phyloP scores from a whole-genome alignment of 371 early-diverging fungal genomes.

The Mucor sp. region DNA sequence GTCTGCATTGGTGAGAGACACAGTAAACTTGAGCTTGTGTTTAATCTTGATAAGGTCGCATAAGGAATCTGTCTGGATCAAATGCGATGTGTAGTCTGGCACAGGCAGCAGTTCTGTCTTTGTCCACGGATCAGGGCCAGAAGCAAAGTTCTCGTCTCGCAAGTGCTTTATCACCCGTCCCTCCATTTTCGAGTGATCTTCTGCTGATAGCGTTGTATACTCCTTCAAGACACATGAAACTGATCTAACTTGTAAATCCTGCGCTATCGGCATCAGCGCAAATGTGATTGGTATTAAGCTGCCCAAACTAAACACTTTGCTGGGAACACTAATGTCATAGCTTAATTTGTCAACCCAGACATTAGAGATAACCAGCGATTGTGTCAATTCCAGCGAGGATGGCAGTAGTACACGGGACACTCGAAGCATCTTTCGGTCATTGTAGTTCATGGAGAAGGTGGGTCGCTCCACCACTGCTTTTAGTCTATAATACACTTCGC shows the following conservation, averaged over 20 bases:
- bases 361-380: conserved; percentile 43
- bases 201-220: conserved; percentile 34
- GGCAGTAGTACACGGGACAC: conserved; percentile 38
- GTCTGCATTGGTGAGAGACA: conserved; percentile 46
- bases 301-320: conserved; percentile 38
- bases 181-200: conserved; percentile 37
- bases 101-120: conserved; percentile 33
- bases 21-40: conserved; percentile 48
- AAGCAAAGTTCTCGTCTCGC: conserved; percentile 35
- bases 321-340: conserved; percentile 48
- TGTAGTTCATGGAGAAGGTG: conserved; percentile 43
- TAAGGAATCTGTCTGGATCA: conserved; percentile 30
- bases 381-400: conserved; percentile 42
- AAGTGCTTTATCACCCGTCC: conserved; percentile 30
- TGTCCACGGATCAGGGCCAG: conserved; percentile 25
- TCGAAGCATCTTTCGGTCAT: conserved; percentile 27
- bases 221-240: conserved; percentile 44
- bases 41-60: conserved; percentile 45
- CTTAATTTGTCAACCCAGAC: conserved; percentile 48
- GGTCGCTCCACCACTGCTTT: conserved; percentile 51
- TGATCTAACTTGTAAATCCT: conserved; percentile 31
- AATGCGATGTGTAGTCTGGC: conserved; percentile 25
- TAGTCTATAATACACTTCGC: conserved; percentile 40
- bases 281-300: conserved; percentile 44
- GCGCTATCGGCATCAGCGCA: conserved; percentile 39